Evolutionary conservation across 305 asterid genomes (phyloP).

Genomic region (Plantago lanceolata): DNA sequence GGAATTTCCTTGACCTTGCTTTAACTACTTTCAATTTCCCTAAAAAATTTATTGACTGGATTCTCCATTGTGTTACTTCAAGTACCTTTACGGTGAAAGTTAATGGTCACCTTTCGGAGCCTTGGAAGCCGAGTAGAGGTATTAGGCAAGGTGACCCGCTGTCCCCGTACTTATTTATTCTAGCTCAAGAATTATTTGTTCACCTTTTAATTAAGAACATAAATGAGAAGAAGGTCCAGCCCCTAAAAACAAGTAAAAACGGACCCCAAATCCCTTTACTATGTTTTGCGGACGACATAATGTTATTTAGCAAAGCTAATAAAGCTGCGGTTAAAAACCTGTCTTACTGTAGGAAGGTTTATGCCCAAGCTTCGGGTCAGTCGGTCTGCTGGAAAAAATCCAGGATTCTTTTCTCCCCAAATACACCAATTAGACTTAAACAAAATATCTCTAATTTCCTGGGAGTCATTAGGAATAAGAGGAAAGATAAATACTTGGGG

Average conservation of each 20-base stretch:
- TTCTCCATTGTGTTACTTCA: not conserved
- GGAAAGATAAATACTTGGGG: no score
- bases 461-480: no score
- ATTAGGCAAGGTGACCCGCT: not conserved
- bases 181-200: not conserved
- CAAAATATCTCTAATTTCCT: not conserved
- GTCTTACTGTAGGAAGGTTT: no score
- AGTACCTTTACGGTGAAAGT: not conserved
- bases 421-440: not conserved
- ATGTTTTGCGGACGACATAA: not conserved
- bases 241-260: not conserved
- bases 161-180: not conserved
- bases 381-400: not conserved
- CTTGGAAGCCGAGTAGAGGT: not conserved
- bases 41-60: not conserved
- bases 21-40: not conserved
- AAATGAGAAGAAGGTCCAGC: not conserved
- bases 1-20: not conserved
- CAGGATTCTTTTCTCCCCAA: not conserved
- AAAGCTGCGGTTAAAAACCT: no score
- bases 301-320: not conserved
- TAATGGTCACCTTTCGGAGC: not conserved
- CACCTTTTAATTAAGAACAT: not conserved
- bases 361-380: not conserved
- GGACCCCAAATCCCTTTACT: not conserved